Evolutionary conservation across 2,329 filamentous ascomycete genomes (phyloP).

Genomic region (Onygena corvina): DNA sequence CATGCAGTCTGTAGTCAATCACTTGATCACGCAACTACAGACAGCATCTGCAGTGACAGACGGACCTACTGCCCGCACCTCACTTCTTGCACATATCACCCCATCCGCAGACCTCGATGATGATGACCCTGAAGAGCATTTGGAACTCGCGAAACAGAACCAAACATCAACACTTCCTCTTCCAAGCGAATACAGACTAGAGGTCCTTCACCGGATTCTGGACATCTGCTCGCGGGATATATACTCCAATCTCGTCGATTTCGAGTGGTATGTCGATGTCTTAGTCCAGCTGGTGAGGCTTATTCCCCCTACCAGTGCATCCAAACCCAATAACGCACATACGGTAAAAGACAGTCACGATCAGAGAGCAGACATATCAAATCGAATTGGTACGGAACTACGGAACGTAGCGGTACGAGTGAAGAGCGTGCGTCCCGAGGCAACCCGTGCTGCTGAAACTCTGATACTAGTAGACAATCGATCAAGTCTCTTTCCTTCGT

Average conservation of each 20-base stretch:
- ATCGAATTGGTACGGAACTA: slow-evolving; percentile 65
- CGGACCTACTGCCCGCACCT: slow-evolving; percentile 30
- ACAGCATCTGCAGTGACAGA: slow-evolving; percentile 48
- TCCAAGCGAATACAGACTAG: slow-evolving; percentile 73
- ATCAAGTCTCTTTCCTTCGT: slow-evolving; percentile 45
- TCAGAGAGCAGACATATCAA: slow-evolving; percentile 21
- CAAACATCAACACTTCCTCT: slow-evolving; percentile 47
- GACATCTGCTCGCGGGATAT: slow-evolving; percentile 84
- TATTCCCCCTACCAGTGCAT: slow-evolving; percentile 23
- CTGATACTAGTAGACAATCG: slow-evolving; percentile 51
- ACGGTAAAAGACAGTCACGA: slow-evolving; percentile 10
- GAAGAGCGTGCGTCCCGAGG: slow-evolving; percentile 63
- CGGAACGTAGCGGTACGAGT: slow-evolving; percentile 89
- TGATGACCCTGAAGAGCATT: slow-evolving; percentile 43
- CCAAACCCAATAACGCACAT: slow-evolving; percentile 16
- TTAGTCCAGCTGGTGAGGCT: slow-evolving; percentile 72
- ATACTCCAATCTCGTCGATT: slow-evolving; percentile 74
- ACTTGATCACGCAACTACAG: slow-evolving; percentile 70
- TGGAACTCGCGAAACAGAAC: slow-evolving; percentile 44
- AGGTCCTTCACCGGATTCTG: slow-evolving; percentile 70
- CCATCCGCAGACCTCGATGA: slow-evolving; percentile 46
- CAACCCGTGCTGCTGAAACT: slow-evolving; percentile 69
- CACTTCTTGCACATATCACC: slow-evolving; percentile 31
- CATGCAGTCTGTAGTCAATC: slow-evolving; percentile 68
- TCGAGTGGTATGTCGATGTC: slow-evolving; percentile 94